phyloP scores from a whole-genome alignment of 768 basidiomycete species.

The Dacryopinax primogenitus region DNA sequence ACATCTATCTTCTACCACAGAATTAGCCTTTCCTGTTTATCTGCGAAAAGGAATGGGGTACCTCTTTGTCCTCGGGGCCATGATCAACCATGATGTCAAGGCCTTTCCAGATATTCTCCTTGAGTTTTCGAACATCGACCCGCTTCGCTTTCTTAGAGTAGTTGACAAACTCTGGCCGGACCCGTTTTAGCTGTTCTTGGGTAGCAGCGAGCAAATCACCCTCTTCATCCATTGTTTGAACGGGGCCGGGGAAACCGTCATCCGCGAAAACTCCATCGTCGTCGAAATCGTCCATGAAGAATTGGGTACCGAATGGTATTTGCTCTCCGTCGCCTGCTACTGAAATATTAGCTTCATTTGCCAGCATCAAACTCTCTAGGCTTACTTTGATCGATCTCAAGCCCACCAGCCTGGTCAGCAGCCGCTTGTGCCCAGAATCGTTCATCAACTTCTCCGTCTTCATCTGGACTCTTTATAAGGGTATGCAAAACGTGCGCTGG shows the following conservation, averaged over 20 bases:
- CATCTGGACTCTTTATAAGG: constrained; percentile 30
- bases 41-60: constrained; percentile 17
- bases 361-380: background rate
- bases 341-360: background rate
- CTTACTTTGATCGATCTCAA: constrained; percentile 50
- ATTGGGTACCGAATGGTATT: constrained; percentile 86
- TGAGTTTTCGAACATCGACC: constrained; percentile 90
- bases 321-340: constrained; percentile 38
- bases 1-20: constrained; percentile 35
- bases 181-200: constrained; percentile 56
- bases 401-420: constrained; percentile 60
- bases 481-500: background rate
- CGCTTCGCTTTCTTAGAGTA: constrained; percentile 92
- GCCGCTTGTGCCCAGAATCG: constrained; percentile 96
- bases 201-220: constrained; percentile 81
- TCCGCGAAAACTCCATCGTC: constrained; percentile 27
- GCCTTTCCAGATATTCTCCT: constrained; percentile 96
- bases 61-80: constrained; percentile 30
- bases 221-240: constrained; percentile 36
- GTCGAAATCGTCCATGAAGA: constrained; percentile 78
- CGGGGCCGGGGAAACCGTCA: constrained; percentile 34
- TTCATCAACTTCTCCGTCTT: constrained; percentile 85
- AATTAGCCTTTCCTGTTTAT: background rate
- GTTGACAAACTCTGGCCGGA: constrained; percentile 77
- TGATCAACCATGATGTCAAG: constrained; percentile 57